Evolutionary conservation across 306 rosid genomes (phyloP).

Genomic region (Leucaena leucocephala): DNA sequence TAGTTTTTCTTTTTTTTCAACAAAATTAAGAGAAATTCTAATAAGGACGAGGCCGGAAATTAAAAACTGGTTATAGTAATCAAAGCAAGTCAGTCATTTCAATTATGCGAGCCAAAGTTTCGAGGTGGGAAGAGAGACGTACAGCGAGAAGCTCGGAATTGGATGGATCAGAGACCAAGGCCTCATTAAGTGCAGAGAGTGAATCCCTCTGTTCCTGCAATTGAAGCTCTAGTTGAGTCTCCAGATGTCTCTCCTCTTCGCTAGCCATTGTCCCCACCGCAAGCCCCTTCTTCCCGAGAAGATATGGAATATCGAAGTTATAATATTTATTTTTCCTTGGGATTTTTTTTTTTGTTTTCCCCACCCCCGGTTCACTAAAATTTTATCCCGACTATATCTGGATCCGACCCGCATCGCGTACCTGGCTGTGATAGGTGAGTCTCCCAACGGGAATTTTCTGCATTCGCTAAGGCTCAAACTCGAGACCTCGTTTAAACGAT

Average conservation of each 20-base stretch:
- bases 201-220: slow-evolving; percentile 86
- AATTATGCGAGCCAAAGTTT: background rate
- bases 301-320: background rate
- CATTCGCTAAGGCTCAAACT: no score
- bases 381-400: no score
- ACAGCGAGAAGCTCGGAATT: slow-evolving; percentile 79
- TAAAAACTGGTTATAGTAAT: background rate
- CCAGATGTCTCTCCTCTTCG: slow-evolving; percentile 93
- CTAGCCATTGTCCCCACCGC: slow-evolving; percentile 53
- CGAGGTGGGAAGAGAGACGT: background rate
- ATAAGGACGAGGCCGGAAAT: background rate
- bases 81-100: background rate
- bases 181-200: slow-evolving; percentile 64
- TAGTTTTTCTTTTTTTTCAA: background rate
- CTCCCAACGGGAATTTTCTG: no score
- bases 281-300: background rate
- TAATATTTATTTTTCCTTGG: background rate
- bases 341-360: no score
- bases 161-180: slow-evolving; percentile 68
- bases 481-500: no score
- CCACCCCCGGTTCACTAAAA: no score
- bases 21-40: background rate
- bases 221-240: slow-evolving; percentile 80
- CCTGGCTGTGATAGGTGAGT: no score
- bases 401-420: no score